Percentiles rank a stretch among this genome's conserved stretches.
These are phyloP conservation scores for Sapria himalayana DNA, from an alignment of 345 rosid species.

Conservation along the genomic window DNA sequence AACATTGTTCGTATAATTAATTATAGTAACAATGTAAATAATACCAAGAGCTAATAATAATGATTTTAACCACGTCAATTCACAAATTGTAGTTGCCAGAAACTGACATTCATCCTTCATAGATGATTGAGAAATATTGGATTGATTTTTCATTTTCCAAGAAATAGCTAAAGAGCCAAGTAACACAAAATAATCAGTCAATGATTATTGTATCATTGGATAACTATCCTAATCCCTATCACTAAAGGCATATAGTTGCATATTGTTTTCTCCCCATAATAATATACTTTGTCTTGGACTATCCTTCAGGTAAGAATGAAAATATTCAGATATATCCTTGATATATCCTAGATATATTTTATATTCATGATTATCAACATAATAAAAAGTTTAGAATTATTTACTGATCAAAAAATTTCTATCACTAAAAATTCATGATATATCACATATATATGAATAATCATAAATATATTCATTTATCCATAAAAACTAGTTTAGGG, in stretches of 20 bases:
- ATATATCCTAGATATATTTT: too few species aligned
- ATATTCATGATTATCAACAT: too few species aligned
- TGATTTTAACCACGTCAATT: neutral
- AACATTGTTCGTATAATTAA: too few species aligned
- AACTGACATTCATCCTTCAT: neutral
- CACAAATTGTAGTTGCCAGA: neutral
- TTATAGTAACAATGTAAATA: too few species aligned
- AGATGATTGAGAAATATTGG: neutral
- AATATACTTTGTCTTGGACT: neutral
- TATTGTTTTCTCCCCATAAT: neutral
- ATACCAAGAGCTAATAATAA: neutral
- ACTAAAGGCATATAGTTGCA: neutral
- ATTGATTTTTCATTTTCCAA: slow-evolving; percentile 1
- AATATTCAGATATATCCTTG: too few species aligned
- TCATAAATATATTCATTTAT: too few species aligned
- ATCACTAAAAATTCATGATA: too few species aligned
- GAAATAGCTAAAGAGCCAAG: neutral
- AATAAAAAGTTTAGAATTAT: too few species aligned
- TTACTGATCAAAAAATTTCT: too few species aligned
- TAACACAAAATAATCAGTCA: neutral
- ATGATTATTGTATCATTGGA: neutral
- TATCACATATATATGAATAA: too few species aligned
- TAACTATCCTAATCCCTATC: neutral
- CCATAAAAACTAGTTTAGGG: too few species aligned
- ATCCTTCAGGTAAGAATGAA: too few species aligned